Base-by-base conservation (phyloP, 345 rosid species). In the Rhizophora apiculata region DNA sequence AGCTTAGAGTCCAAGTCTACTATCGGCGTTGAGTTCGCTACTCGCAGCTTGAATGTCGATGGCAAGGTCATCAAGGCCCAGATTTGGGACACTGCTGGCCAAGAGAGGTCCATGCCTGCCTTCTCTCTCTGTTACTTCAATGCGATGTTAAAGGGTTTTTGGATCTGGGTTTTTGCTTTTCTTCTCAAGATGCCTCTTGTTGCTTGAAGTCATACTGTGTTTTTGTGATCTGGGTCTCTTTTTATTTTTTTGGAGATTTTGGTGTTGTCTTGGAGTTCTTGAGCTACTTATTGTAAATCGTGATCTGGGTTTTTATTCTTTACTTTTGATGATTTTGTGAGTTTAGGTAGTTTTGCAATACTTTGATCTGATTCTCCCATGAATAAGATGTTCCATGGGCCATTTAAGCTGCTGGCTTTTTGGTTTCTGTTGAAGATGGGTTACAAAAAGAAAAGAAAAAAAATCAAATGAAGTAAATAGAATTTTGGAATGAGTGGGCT, bases 41-140 rank as follows among this genome's bases (percentile, higher is more conserved):
- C 97, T 76, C 93, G 97, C 58, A 91, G 97, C 87, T 82, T 91
- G 82, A 87, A 70, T 68, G 92, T 91, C 46, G 90, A 91, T 78
- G 84, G 83, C 22, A 91, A 91, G 75, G 84, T 91, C 74, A 85
- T 91, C 79, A 91, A 91, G 75, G 93, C 97, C 72, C 97, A 91
- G 96, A 91, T 91, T 89, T 91, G 97, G 97, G 97, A 91, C 68
- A 91, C 97, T 63, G 97, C 97, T 78, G 97, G 97, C 60, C 97
- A 91, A 74, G 97, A 91, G 67, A 91, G 97, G 96, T 88, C 36
- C 46, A 68, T 27, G 56, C 26, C 77, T 65, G 31, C 8, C 51
- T 5, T 16, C 70, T 4, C 34, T 6, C 29, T 13, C 36, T 49
- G 2, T 34, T 43, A 11, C 49, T 43, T 43, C 49, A 43, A 43